These are phyloP conservation scores for Leucocoprinus birnbaumii DNA, from an alignment of 768 basidiomycete genomes.

Conservation along the genomic window DNA sequence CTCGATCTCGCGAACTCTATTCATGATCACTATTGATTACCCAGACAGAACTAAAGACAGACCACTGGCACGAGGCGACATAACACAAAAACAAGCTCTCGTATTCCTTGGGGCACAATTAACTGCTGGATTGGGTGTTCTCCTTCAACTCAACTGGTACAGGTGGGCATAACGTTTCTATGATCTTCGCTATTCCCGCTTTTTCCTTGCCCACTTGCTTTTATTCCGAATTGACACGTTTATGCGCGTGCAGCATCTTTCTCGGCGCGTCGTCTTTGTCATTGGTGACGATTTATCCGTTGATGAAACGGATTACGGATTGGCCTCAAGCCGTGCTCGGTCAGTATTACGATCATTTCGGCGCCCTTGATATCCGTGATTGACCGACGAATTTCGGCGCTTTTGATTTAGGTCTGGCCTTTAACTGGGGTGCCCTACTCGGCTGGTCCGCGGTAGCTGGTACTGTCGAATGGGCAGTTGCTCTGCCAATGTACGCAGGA, in stretches of 20 bases:
- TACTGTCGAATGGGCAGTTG: slow-evolving; percentile 74
- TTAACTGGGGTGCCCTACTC: slow-evolving; percentile 95
- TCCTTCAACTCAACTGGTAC: slow-evolving; percentile 93
- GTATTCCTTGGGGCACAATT: slow-evolving; percentile 83
- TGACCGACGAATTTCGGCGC: not conserved
- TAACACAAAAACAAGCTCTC: slow-evolving; percentile 72
- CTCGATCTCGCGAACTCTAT: not conserved
- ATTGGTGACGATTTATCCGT: slow-evolving; percentile 85
- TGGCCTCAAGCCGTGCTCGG: slow-evolving; percentile 98
- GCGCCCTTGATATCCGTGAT: not conserved
- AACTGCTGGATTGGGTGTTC: slow-evolving; percentile 75
- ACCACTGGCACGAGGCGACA: slow-evolving; percentile 82
- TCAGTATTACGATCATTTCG: slow-evolving; percentile 27
- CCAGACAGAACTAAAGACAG: slow-evolving; percentile 83
- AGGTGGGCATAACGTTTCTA: slow-evolving; percentile 51
- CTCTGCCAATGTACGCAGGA: slow-evolving; percentile 86
- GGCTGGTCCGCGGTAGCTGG: slow-evolving; percentile 96
- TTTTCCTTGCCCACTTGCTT: not conserved
- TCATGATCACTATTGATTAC: not conserved
- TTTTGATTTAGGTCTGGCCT: slow-evolving; percentile 68
- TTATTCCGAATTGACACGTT: not conserved
- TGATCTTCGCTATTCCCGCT: not conserved
- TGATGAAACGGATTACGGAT: slow-evolving; percentile 96
- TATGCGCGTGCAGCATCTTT: slow-evolving; percentile 60
- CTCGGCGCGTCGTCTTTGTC: slow-evolving; percentile 91